Percentiles rank a stretch among this genome's conserved stretches.
Evolutionary conservation across 768 basidiomycete genomes (phyloP).

Genomic region (Neoboletus brunneissimus): DNA sequence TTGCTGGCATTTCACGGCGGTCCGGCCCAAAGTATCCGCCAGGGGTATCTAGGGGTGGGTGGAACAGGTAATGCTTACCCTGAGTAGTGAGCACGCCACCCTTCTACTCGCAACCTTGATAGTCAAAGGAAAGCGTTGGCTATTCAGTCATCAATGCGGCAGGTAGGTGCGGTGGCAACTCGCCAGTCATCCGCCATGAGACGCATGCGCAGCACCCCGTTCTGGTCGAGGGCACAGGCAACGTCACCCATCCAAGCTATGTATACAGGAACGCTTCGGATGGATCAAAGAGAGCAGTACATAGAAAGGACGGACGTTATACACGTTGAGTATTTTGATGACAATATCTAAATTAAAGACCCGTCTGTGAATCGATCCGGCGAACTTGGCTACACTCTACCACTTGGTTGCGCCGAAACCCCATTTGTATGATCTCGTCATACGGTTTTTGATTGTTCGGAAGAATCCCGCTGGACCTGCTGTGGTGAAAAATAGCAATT

Average conservation of each 20-base stretch:
- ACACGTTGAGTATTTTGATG: conserved; percentile 25
- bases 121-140: conserved; percentile 12
- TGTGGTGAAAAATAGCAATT: conserved; percentile 19
- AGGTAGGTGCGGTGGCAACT: conserved; percentile 24
- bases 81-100: conserved; percentile 18
- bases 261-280: conserved; percentile 26
- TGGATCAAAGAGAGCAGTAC: conserved; percentile 21
- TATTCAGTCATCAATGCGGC: conserved; percentile 16
- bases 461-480: conserved; percentile 23
- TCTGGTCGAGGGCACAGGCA: conserved; percentile 18
- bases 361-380: conserved; percentile 21
- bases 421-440: conserved; percentile 28
- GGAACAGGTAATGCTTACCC: conserved; percentile 13
- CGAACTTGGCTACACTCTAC: conserved; percentile 17
- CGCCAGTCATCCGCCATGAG: conserved; percentile 20
- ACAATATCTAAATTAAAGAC: conserved; percentile 18
- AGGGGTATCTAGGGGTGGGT: conserved; percentile 16
- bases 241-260: conserved; percentile 20
- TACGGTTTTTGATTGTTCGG: conserved; percentile 12
- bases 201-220: conserved; percentile 12
- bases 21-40: conserved; percentile 14
- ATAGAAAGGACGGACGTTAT: conserved; percentile 19
- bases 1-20: conserved; percentile 1
- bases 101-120: conserved; percentile 16
- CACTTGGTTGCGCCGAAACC: conserved; percentile 20